Evolutionary conservation across 345 rosid genomes (phyloP).

Genomic region (Aurinia saxatilis): DNA sequence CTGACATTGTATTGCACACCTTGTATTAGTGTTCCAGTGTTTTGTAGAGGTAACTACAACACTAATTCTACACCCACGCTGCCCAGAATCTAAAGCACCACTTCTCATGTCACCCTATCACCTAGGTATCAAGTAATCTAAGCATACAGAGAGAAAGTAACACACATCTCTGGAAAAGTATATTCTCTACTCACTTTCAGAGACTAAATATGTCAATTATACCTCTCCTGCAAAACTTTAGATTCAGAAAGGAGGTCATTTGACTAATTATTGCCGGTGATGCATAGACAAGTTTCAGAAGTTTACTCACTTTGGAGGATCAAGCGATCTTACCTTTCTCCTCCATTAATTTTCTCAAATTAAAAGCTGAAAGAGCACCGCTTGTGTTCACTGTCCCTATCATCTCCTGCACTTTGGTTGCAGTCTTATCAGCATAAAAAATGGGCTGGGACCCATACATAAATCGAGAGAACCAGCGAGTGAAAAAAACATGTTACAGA

Average conservation of each 20-base stretch:
- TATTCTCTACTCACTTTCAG: not conserved
- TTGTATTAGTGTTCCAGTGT: not conserved
- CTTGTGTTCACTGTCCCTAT: slow-evolving; percentile 68
- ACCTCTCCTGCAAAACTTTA: not conserved
- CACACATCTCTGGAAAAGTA: not conserved
- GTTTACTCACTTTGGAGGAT: not conserved
- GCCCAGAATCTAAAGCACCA: slow-evolving; percentile 4
- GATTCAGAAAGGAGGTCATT: not conserved
- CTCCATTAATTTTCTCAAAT: slow-evolving; percentile 81
- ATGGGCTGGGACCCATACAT: not conserved
- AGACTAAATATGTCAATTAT: not conserved
- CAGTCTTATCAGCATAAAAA: slow-evolving; percentile 39
- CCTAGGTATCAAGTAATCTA: not conserved
- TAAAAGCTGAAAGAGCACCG: slow-evolving; percentile 70
- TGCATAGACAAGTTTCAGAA: not conserved
- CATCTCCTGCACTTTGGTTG: slow-evolving; percentile 78
- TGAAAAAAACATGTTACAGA: too few relatives aligned
- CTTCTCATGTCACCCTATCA: too few relatives aligned
- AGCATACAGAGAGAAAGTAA: not conserved
- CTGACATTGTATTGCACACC: not conserved
- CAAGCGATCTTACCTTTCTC: slow-evolving; percentile 48
- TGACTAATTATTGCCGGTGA: not conserved
- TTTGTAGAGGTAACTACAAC: not conserved
- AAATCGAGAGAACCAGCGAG: too few relatives aligned
- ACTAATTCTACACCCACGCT: not conserved